Percentiles rank a stretch among this genome's conserved stretches.
Conservation (phyloP, 169 alveolate species). For the Eimeria necatrix region DNA sequence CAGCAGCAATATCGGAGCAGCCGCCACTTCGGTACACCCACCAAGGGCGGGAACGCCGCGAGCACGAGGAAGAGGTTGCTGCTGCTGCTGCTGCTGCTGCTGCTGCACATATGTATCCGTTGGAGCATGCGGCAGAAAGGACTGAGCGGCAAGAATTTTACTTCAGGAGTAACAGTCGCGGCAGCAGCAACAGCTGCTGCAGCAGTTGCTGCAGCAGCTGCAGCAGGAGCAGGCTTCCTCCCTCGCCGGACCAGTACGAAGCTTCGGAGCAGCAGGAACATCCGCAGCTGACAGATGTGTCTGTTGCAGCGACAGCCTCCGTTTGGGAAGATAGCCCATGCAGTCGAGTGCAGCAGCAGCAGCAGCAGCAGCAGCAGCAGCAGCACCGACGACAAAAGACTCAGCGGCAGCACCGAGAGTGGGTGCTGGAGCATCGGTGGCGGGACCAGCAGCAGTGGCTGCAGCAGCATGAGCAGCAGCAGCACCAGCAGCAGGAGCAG, state of each 20-base stretch:
- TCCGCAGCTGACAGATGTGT: conserved; percentile 5
- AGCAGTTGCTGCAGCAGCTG: conserved; percentile 18
- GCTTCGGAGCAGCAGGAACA: conserved; percentile 38
- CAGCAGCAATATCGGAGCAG: neutral
- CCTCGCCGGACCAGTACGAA: neutral
- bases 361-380: neutral
- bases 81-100: conserved; percentile 35
- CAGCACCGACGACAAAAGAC: neutral
- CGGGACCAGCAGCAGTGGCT: neutral
- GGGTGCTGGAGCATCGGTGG: neutral
- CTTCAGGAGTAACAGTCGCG: neutral
- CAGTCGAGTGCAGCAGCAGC: conserved; percentile 18
- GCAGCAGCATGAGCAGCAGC: neutral
- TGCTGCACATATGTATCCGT: neutral
- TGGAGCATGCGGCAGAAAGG: neutral
- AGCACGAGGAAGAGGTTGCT: neutral
- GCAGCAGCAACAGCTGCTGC: conserved; percentile 30
- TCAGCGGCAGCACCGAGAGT: neutral
- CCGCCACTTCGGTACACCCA: neutral
- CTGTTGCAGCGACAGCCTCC: conserved; percentile 21
- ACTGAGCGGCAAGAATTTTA: neutral
- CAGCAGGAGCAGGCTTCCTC: neutral
- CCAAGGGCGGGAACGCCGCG: neutral
- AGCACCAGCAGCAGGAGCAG: conserved; percentile 38
- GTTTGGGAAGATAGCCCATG: neutral